A percentile compares a stretch with the other conserved stretches of the same genome.
Conservation (phyloP, 129 eudicot species). For the Sambucus nigra region DNA sequence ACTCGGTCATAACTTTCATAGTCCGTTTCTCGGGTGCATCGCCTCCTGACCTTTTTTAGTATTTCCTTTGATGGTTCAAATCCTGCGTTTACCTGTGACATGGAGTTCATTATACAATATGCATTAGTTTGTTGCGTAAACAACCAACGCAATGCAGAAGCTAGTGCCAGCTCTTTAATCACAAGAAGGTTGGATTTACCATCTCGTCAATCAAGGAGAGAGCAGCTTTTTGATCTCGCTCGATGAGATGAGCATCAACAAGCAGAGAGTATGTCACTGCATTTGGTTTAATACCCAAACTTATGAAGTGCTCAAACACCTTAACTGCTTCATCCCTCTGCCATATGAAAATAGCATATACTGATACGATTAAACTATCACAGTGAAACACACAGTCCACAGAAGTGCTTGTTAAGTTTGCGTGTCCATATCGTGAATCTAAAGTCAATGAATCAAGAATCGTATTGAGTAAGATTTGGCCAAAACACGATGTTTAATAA, state of each 20-base stretch:
- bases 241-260: slow-evolving; percentile 69
- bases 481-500: no score
- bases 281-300: slow-evolving; percentile 75
- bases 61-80: slow-evolving; percentile 61
- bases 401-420: not conserved
- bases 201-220: slow-evolving; percentile 48
- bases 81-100: slow-evolving; percentile 57
- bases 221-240: slow-evolving; percentile 68
- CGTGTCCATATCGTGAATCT: no score
- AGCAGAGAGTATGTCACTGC: slow-evolving; percentile 61
- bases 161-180: slow-evolving; percentile 3
- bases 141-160: not conserved
- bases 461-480: no score
- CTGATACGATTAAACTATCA: not conserved
- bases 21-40: slow-evolving; percentile 75
- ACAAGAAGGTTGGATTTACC: slow-evolving; percentile 33
- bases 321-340: slow-evolving; percentile 73
- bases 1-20: slow-evolving; percentile 44
- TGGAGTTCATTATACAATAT: not conserved
- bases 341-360: slow-evolving; percentile 2
- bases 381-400: not conserved
- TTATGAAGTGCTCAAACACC: slow-evolving; percentile 61
- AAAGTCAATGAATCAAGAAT: no score
- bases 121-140: slow-evolving; percentile 5
- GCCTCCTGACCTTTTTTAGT: slow-evolving; percentile 64